These are phyloP conservation scores for Plicaturopsis crispa DNA, from an alignment of 768 basidiomycete genomes.

Conservation along the genomic window DNA sequence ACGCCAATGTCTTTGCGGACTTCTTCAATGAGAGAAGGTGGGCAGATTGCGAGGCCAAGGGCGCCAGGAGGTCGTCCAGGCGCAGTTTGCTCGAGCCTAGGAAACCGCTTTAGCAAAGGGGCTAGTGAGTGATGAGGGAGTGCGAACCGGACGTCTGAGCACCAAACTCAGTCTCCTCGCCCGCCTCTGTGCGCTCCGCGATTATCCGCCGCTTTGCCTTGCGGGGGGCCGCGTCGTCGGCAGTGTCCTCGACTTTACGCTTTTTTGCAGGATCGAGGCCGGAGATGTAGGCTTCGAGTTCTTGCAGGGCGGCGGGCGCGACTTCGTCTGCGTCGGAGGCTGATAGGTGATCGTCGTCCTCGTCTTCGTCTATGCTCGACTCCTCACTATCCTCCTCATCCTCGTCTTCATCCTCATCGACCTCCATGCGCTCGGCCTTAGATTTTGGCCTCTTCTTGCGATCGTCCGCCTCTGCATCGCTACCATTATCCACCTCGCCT, in stretches of 20 bases:
- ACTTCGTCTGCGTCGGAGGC: conserved; percentile 42
- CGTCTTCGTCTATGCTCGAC: conserved; percentile 26
- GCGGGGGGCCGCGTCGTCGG: conserved; percentile 16
- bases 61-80: conserved; percentile 70
- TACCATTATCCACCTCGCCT: conserved; percentile 35
- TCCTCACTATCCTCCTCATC: conserved; percentile 29
- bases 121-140: neutral
- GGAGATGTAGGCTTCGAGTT: conserved; percentile 67
- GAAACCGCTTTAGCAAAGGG: neutral
- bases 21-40: conserved; percentile 62
- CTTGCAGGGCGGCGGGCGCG: conserved; percentile 54
- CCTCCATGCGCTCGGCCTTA: conserved; percentile 18
- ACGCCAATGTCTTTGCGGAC: conserved; percentile 54
- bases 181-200: conserved; percentile 69
- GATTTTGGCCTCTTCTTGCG: conserved; percentile 20
- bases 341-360: conserved; percentile 27
- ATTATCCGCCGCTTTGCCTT: conserved; percentile 50
- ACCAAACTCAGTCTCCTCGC: conserved; percentile 76
- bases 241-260: conserved; percentile 45
- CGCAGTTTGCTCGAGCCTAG: conserved; percentile 48
- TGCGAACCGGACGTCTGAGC: conserved; percentile 41
- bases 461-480: conserved; percentile 27
- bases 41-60: conserved; percentile 53
- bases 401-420: conserved; percentile 28
- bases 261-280: conserved; percentile 59